These are phyloP conservation scores for Ettlia oleoabundans DNA, from an alignment of 139 green algal genomes.

Conservation along the genomic window DNA sequence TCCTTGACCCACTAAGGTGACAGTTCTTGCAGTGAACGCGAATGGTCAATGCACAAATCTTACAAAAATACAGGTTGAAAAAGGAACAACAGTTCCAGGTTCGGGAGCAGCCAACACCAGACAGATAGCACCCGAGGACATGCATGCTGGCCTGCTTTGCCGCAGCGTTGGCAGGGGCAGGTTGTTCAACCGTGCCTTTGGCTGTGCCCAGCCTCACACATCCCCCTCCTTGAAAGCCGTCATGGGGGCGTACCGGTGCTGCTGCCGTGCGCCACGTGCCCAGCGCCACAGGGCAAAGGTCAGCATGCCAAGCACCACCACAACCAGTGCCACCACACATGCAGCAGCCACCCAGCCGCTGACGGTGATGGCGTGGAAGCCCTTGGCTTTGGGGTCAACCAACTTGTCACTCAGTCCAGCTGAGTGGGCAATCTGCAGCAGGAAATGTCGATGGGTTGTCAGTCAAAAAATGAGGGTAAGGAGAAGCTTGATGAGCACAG, in stretches of 20 bases:
- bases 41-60: no score
- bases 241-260: slow-evolving; percentile 2
- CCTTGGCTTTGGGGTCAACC: background rate
- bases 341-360: slow-evolving; percentile 20
- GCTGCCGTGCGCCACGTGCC: background rate
- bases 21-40: no score
- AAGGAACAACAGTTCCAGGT: no score
- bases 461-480: background rate
- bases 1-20: no score
- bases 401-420: background rate
- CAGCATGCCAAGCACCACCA: slow-evolving; percentile 5
- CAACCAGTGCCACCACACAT: background rate
- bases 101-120: no score
- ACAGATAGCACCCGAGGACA: no score
- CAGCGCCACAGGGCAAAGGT: background rate
- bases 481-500: background rate
- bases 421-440: slow-evolving; percentile 7
- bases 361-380: slow-evolving; percentile 13
- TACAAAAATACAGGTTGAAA: no score
- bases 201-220: background rate
- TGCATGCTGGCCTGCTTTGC: no score
- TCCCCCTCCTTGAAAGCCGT: slow-evolving; percentile 9
- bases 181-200: no score
- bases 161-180: no score
- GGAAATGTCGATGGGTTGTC: background rate